A percentile compares a stretch with the other conserved stretches of the same genome.
Evolutionary conservation across 345 rosid genomes (phyloP).

Genomic region (Eucalyptus dawsonii): DNA sequence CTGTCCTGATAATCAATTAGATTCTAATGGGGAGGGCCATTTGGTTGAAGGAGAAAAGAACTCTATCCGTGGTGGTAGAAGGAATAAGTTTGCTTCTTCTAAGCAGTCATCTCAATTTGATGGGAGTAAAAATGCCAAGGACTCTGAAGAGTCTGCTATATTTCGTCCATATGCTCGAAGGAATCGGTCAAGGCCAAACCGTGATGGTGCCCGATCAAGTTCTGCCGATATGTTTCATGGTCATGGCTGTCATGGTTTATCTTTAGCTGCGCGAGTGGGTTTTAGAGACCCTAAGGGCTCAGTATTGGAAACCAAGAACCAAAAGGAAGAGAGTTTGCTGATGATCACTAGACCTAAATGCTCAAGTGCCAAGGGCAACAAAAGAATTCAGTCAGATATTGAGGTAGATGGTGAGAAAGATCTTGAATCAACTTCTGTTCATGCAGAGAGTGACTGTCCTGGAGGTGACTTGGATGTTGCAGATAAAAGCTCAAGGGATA

Average conservation of each 20-base stretch:
- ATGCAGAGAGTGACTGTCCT: slow-evolving; percentile 10
- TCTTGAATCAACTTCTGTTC: slow-evolving; percentile 12
- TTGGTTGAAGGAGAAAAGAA: slow-evolving; percentile 41
- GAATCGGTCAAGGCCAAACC: slow-evolving; percentile 73
- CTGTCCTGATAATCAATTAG: slow-evolving; percentile 69
- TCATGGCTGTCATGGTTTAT: slow-evolving; percentile 57
- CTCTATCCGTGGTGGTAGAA: slow-evolving; percentile 29
- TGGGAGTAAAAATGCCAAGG: slow-evolving; percentile 55
- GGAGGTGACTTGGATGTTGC: slow-evolving; percentile 25
- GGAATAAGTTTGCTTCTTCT: slow-evolving; percentile 33
- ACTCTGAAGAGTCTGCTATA: slow-evolving; percentile 89
- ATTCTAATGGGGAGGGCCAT: slow-evolving; percentile 67
- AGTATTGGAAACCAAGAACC: slow-evolving; percentile 35
- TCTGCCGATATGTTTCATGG: slow-evolving; percentile 53
- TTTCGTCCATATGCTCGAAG: slow-evolving; percentile 93
- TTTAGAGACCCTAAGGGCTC: slow-evolving; percentile 41
- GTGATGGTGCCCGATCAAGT: slow-evolving; percentile 70
- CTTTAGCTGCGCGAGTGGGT: slow-evolving; percentile 33
- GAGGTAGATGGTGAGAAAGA: slow-evolving; percentile 33
- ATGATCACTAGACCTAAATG: slow-evolving; percentile 30
- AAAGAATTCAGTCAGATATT: slow-evolving; percentile 22
- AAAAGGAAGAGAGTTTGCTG: slow-evolving; percentile 35
- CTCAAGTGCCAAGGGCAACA: slow-evolving; percentile 18
- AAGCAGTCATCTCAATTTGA: slow-evolving; percentile 55
- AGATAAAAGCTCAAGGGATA: slow-evolving; percentile 10